Evolutionary conservation across 352 stramenopile genomes (phyloP).

Genomic region (Aphanomyces stellatus): DNA sequence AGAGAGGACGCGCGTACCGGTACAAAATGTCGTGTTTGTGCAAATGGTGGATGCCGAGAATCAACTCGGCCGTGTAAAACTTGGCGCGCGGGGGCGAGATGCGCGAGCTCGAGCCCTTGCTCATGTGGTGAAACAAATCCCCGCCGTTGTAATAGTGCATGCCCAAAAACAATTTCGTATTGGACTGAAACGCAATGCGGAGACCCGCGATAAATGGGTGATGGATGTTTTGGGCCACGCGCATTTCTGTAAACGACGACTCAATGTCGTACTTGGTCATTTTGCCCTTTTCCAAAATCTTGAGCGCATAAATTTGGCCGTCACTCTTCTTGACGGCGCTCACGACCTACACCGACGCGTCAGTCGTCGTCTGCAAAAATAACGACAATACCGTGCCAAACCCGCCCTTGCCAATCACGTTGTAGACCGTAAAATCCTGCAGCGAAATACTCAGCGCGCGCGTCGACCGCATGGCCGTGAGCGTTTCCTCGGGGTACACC

Average conservation of each 20-base stretch:
- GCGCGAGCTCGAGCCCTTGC: slow-evolving; percentile 75
- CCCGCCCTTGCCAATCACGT: slow-evolving; percentile 82
- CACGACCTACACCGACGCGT: slow-evolving; percentile 37
- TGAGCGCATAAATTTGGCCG: slow-evolving; percentile 85
- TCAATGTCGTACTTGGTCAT: slow-evolving; percentile 88
- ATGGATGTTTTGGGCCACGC: slow-evolving; percentile 81
- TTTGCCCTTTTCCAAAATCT: slow-evolving; percentile 85
- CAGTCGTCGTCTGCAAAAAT: neutral
- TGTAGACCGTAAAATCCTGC: slow-evolving; percentile 86
- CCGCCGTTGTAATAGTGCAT: slow-evolving; percentile 86
- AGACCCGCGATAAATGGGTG: slow-evolving; percentile 82
- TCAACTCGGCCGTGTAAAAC: slow-evolving; percentile 91
- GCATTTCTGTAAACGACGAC: slow-evolving; percentile 85
- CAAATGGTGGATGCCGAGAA: slow-evolving; percentile 88
- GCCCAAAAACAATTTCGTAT: slow-evolving; percentile 77
- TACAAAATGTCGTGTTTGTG: slow-evolving; percentile 94
- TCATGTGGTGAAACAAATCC: slow-evolving; percentile 86
- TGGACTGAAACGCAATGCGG: slow-evolving; percentile 81
- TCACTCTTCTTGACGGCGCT: slow-evolving; percentile 87
- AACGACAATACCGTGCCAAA: slow-evolving; percentile 51
- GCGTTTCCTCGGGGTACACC: slow-evolving; percentile 66
- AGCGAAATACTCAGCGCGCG: slow-evolving; percentile 81
- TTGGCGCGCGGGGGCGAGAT: slow-evolving; percentile 75
- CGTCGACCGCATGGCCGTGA: slow-evolving; percentile 72
- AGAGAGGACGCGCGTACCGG: slow-evolving; percentile 26